A percentile compares a stretch with the other conserved stretches of the same genome.
Conservation (phyloP, 1,284 basidiomycete genomes). For the Exobasidium rhododendri region DNA sequence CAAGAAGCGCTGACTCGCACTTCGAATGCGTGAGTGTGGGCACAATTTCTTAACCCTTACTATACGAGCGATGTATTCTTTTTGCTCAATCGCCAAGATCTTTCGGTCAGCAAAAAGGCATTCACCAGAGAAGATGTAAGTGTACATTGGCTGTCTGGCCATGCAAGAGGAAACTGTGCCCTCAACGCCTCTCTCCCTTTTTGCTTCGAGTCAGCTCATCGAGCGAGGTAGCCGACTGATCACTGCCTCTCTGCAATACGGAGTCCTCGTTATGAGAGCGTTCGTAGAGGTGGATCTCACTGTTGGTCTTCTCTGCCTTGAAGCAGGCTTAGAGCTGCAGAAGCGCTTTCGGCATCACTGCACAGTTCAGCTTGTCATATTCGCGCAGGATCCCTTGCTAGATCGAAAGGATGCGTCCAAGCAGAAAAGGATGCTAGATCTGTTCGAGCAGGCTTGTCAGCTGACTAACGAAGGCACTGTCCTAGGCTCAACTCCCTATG, state of each 20-base stretch:
- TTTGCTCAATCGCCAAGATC: too few relatives aligned
- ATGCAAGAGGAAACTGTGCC: too few relatives aligned
- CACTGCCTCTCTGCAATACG: constrained; percentile 22
- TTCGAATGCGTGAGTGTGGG: constrained; percentile 13
- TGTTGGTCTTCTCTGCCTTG: constrained; percentile 22
- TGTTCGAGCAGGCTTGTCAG: constrained; percentile 18
- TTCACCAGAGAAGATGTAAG: too few relatives aligned
- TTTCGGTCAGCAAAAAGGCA: too few relatives aligned
- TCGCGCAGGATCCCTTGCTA: constrained; percentile 33
- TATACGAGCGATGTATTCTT: not conserved
- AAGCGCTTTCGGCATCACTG: constrained; percentile 12
- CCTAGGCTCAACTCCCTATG: constrained; percentile 31
- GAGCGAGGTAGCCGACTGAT: constrained; percentile 21
- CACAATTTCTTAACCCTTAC: not conserved
- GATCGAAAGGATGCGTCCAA: constrained; percentile 18
- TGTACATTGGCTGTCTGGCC: too few relatives aligned
- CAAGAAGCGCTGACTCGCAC: constrained; percentile 26
- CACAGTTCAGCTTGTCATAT: constrained; percentile 23
- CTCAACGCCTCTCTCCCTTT: not conserved
- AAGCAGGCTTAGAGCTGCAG: constrained; percentile 20
- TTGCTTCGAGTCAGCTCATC: constrained; percentile 8
- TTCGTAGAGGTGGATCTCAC: constrained; percentile 36
- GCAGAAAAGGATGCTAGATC: constrained; percentile 17
- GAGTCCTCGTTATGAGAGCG: constrained; percentile 27
- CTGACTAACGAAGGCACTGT: constrained; percentile 10